Percentiles rank a stretch among this genome's conserved stretches.
These are phyloP conservation scores for Acacia concinna DNA, from an alignment of 331 rosid species.

Conservation along the genomic window DNA sequence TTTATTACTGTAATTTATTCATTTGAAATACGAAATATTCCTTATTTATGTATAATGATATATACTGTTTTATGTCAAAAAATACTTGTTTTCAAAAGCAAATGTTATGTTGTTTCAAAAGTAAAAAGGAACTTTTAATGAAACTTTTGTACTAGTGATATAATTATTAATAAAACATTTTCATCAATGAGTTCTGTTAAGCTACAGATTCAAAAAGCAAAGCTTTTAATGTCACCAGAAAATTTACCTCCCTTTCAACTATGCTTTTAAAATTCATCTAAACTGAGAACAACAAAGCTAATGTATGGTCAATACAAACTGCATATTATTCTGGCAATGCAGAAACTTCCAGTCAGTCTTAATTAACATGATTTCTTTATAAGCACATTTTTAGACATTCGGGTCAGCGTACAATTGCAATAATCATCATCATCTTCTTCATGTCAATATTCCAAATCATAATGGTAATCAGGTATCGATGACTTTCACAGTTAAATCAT, in stretches of 20 bases:
- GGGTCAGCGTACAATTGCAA: neutral
- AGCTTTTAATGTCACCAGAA: neutral
- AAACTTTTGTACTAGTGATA: neutral
- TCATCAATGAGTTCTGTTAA: neutral
- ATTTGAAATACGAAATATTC: neutral
- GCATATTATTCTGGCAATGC: conserved; percentile 13
- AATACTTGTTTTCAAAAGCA: neutral
- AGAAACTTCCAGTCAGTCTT: conserved; percentile 10
- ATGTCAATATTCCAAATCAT: conserved; percentile 19
- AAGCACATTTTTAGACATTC: conserved; percentile 7
- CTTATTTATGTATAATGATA: neutral
- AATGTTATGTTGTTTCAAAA: neutral
- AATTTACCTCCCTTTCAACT: conserved; percentile 3
- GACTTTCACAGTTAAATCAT: neutral
- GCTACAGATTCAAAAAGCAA: neutral
- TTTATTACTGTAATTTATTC: neutral
- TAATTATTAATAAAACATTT: neutral
- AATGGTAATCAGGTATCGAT: neutral
- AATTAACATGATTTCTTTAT: neutral
- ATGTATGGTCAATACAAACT: neutral
- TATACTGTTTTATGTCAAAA: neutral
- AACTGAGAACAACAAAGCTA: neutral
- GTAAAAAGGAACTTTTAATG: neutral
- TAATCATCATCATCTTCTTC: neutral
- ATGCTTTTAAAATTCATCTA: neutral